These are phyloP conservation scores for Trypanosoma cruzi DNA, from an alignment of 208 protist genomes.

Conservation along the genomic window DNA sequence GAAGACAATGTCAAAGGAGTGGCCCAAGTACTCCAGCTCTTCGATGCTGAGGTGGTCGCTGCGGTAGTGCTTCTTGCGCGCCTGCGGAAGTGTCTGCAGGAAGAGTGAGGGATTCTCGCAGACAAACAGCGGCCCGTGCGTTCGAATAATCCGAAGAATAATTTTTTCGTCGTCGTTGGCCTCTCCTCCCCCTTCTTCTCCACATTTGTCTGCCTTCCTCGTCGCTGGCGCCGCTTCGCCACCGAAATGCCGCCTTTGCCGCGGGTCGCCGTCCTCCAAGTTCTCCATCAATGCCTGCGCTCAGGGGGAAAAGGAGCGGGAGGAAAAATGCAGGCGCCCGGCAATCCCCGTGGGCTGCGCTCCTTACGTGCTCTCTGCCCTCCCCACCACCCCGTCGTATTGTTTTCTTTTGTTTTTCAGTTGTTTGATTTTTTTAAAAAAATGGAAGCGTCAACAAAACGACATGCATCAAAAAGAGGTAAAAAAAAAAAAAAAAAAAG, in stretches of 20 bases:
- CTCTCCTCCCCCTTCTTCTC: not conserved
- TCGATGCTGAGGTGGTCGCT: constrained; percentile 47
- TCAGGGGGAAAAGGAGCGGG: not conserved
- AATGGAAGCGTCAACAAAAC: no score
- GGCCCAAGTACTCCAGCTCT: constrained; percentile 48
- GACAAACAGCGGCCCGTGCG: constrained; percentile 28
- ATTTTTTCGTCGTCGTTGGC: not conserved
- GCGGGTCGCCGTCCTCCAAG: no score
- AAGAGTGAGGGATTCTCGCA: constrained; percentile 17
- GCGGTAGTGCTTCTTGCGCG: constrained; percentile 41
- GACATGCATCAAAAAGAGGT: no score
- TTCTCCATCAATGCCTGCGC: no score
- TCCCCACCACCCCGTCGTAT: no score
- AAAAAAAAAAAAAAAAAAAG: no score
- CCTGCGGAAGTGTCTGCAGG: constrained; percentile 43
- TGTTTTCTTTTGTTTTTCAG: no score
- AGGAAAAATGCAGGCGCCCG: no score
- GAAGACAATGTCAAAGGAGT: constrained; percentile 33
- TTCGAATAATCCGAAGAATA: constrained; percentile 17
- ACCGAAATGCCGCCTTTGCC: no score
- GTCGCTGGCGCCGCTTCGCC: not conserved
- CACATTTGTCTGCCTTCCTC: not conserved
- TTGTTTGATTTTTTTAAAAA: no score
- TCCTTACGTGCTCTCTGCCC: no score
- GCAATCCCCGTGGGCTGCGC: no score